Conservation (phyloP, 768 basidiomycete genomes). For the Tricholoma terreum region DNA sequence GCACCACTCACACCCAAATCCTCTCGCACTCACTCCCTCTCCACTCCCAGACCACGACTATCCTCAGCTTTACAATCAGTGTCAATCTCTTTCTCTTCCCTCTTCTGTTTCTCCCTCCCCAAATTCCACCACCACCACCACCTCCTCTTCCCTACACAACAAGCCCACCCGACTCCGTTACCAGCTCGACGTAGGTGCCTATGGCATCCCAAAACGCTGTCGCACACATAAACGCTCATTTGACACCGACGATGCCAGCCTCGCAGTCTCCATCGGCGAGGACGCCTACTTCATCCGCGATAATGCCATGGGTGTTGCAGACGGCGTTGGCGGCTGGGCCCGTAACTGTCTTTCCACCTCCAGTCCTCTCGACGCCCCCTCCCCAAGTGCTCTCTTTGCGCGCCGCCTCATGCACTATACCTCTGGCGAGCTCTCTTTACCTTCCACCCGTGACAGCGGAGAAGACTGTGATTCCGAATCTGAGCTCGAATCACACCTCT, state of each 20-base stretch:
- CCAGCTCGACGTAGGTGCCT: constrained; percentile 73
- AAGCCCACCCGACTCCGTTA: constrained; percentile 20
- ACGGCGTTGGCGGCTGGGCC: constrained; percentile 94
- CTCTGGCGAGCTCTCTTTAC: constrained; percentile 46
- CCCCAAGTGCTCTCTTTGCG: constrained; percentile 59
- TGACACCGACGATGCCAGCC: constrained; percentile 32
- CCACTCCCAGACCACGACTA: neutral
- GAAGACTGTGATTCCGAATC: constrained; percentile 6
- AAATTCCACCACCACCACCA: neutral
- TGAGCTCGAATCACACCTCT: constrained; percentile 39
- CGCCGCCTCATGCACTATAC: constrained; percentile 85
- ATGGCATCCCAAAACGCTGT: constrained; percentile 74
- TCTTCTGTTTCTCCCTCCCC: too few species aligned
- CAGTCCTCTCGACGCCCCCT: constrained; percentile 19
- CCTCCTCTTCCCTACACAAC: neutral
- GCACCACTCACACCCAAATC: constrained; percentile 6
- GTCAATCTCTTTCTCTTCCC: constrained; percentile 1
- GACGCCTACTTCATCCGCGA: constrained; percentile 84
- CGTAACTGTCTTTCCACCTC: constrained; percentile 5
- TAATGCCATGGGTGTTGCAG: constrained; percentile 91
- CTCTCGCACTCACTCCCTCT: constrained; percentile 9
- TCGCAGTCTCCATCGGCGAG: constrained; percentile 84
- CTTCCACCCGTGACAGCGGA: constrained; percentile 10
- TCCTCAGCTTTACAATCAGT: neutral
- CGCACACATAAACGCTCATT: constrained; percentile 19